These are phyloP conservation scores for Petunia hybrid DNA, from an alignment of 305 asterid species.

Conservation along the genomic window DNA sequence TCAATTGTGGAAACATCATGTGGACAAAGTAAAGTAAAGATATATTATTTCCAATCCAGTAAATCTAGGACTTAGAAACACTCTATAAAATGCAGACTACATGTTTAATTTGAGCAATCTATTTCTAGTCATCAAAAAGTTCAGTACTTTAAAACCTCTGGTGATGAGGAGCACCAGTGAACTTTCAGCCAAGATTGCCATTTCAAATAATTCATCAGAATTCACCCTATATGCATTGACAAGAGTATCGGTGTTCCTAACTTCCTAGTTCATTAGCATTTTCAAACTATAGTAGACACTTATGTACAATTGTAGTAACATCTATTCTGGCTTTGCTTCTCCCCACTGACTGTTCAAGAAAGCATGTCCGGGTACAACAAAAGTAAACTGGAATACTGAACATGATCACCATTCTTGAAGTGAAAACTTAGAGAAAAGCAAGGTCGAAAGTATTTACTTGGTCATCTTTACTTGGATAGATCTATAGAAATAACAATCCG, in stretches of 20 bases:
- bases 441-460: neutral
- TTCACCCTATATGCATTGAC: neutral
- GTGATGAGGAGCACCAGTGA: neutral
- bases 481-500: neutral
- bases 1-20: no score
- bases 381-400: neutral
- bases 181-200: neutral
- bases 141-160: neutral
- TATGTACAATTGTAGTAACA: neutral
- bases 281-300: conserved; percentile 6
- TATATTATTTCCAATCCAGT: conserved; percentile 10
- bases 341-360: conserved; percentile 3
- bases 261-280: neutral
- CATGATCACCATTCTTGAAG: neutral
- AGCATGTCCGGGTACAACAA: neutral
- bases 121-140: neutral
- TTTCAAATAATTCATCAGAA: conserved; percentile 1
- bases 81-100: neutral
- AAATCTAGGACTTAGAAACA: neutral
- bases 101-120: neutral
- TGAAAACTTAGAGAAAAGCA: neutral
- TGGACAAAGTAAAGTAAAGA: no score
- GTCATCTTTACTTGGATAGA: neutral
- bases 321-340: conserved; percentile 9
- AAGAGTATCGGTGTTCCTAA: neutral